Conservation (phyloP, 352 stramenopile genomes). For the Saprolegnia parasitica region DNA sequence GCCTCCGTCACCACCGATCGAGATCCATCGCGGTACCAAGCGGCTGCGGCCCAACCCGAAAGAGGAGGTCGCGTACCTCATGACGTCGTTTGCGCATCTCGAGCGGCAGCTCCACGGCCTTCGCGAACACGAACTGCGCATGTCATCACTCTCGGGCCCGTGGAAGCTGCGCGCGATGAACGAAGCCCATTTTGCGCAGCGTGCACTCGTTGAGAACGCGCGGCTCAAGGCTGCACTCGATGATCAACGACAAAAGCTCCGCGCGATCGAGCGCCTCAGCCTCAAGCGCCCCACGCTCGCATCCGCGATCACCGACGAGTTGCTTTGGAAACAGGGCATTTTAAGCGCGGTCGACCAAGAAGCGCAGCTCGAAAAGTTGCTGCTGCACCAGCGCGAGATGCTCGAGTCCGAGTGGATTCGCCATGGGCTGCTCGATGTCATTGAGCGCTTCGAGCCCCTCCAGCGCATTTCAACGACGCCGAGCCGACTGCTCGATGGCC, state of each 20-base stretch:
- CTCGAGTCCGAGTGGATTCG: constrained; percentile 21
- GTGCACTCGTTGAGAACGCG: background rate
- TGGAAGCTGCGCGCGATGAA: background rate
- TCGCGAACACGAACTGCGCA: background rate
- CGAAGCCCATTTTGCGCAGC: background rate
- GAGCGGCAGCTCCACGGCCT: background rate
- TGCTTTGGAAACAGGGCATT: constrained; percentile 12
- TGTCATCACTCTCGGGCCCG: background rate
- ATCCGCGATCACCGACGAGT: background rate
- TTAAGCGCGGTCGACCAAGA: background rate
- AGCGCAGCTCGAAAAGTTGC: background rate
- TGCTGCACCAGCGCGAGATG: background rate
- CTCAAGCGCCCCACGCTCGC: background rate
- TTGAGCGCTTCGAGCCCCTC: background rate
- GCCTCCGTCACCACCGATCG: background rate
- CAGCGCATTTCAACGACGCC: background rate
- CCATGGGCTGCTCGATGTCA: background rate
- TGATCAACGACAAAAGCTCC: background rate
- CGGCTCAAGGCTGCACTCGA: background rate
- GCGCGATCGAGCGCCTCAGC: background rate
- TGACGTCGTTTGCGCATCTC: background rate
- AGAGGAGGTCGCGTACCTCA: background rate
- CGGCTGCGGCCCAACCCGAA: background rate
- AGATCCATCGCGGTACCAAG: background rate
- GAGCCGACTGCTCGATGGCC: background rate